Evolutionary conservation across 768 basidiomycete species (phyloP), one percentile per base, ranked within the genome.

Genomic region (Collybia sordida): DNA sequence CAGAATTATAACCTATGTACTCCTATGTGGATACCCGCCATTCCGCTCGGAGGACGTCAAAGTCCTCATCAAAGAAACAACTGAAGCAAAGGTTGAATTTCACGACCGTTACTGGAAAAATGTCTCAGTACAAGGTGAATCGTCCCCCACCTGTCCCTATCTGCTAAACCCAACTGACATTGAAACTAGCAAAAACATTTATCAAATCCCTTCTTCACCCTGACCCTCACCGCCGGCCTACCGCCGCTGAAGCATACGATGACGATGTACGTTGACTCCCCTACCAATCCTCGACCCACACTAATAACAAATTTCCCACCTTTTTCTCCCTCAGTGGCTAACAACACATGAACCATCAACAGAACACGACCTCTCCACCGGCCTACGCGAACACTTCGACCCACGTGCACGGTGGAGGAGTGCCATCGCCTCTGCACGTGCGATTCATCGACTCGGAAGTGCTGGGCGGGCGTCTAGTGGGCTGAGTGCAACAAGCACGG

Each of bases 51-150:
- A 92, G 21, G 88, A 94, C 59, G 70, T 81, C 44, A 79, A 81
- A 50, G n/a, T n/a, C n/a, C n/a, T n/a, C n/a, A 75, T n/a, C n/a
- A n/a, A n/a, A n/a, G n/a, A n/a, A n/a, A n/a, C 92, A n/a, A 86
- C 83, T 0, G 81, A 80, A 31, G 94, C 87, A 0, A 85, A 83
- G 58, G 78, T 98, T 41, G 87, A 89, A 56, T 98, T 99, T 64
- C 96, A 98, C 56, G 90, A 94, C 23, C 78, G 85, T 27, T 99
- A 94, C 54, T 99, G 97, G 97, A 81, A 83, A 67, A 97, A 96
- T 51, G 81, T 96, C 34, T 91, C 90, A 2, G 62, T 72, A 2
- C 79, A 86, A 69, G 92, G 92, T 89, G 37, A 27, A 71, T 62
- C 14, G 4, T 4, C 1, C 21, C 21, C 15, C 21, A 18, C 24